Percentiles rank a stretch among this genome's conserved stretches.
These are phyloP conservation scores for Trichosporon sp. DNA, from an alignment of 1,284 basidiomycete species.

Conservation along the genomic window DNA sequence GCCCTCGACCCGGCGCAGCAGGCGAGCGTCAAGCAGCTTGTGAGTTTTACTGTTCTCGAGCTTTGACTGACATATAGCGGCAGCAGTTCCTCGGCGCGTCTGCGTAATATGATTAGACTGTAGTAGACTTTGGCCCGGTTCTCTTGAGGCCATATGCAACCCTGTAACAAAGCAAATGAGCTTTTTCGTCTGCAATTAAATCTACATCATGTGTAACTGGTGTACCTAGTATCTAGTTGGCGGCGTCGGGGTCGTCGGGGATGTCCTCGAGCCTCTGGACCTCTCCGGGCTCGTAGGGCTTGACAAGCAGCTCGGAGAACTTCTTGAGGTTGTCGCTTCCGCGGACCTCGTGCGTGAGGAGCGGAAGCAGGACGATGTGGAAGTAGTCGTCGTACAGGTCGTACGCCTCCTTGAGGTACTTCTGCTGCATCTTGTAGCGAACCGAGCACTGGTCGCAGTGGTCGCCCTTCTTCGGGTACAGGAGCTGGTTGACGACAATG, in stretches of 20 bases:
- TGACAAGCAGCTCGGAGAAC: slow-evolving; percentile 66
- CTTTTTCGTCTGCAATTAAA: not conserved
- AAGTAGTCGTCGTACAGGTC: slow-evolving; percentile 97
- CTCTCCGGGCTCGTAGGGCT: slow-evolving; percentile 27
- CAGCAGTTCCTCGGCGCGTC: slow-evolving; percentile 50
- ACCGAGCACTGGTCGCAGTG: slow-evolving; percentile 95
- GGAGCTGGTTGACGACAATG: slow-evolving; percentile 95
- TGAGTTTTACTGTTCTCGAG: slow-evolving; percentile 55
- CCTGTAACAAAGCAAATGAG: not conserved
- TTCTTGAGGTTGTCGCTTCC: slow-evolving; percentile 89
- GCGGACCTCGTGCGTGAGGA: slow-evolving; percentile 94
- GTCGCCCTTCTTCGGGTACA: slow-evolving; percentile 87
- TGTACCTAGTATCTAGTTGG: not conserved
- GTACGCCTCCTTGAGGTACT: slow-evolving; percentile 89
- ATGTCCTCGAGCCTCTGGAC: slow-evolving; percentile 17
- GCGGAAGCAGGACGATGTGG: slow-evolving; percentile 88
- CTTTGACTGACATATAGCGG: slow-evolving; percentile 37
- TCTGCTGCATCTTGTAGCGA: slow-evolving; percentile 96
- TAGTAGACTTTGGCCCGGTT: not conserved
- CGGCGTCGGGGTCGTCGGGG: slow-evolving; percentile 11
- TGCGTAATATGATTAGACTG: not conserved
- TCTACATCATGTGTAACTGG: not conserved
- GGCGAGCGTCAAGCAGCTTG: slow-evolving; percentile 81
- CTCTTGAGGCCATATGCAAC: not conserved
- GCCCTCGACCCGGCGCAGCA: slow-evolving; percentile 79